Evolutionary conservation across 768 basidiomycete species (phyloP), one percentile per base, ranked within the genome.

Genomic region (Mycena filopes): DNA sequence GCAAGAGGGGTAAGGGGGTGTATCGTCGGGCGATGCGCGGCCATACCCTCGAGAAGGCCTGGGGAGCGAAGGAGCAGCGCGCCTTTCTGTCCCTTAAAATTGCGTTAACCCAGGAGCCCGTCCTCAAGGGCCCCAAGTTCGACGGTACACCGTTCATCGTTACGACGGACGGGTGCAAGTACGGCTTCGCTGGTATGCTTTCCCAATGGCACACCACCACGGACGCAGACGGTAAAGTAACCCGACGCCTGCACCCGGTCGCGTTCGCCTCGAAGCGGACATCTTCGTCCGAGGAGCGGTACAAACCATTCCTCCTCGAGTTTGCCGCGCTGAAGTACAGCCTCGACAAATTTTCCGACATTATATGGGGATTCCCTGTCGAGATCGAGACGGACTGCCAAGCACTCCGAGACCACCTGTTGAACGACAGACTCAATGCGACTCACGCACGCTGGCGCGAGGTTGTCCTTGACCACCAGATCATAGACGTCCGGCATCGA

Each of bases 301-400:
- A 78, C 63, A 70, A 71, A 55, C 77, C 75, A 1, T 79, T 73
- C 61, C 51, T 77, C 4, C 70, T 76, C 20, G 75, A 80, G 51
- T 77, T 79, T 49, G 77, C 77, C 3, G 58, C 58, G 23, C 58
- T 60, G 7, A 60, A 60, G 28, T 60, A 46, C 36, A 13, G 74
- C 73, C 15, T 70, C 74, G 54, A 60, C 25, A 60, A 72, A 71
- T 49, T 73, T 55, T 60, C 41, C 65, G 68, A 29, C 46, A 66
- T 16, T 65, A 71, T 29, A 9, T 78, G 9, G 67, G 73, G 45
- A 74, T 76, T 0, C 72, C 60, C 60, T 4, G 76, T 62, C 76
- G 61, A 66, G 68, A 55, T 20, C 21, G 58, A 60, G 29, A 60
- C 58, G 3, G 58, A 60, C 31, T 60, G 58, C 31, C 58, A 46